These are phyloP conservation scores for Macrocybe gigantea DNA, from an alignment of 768 basidiomycete species.

Conservation along the genomic window DNA sequence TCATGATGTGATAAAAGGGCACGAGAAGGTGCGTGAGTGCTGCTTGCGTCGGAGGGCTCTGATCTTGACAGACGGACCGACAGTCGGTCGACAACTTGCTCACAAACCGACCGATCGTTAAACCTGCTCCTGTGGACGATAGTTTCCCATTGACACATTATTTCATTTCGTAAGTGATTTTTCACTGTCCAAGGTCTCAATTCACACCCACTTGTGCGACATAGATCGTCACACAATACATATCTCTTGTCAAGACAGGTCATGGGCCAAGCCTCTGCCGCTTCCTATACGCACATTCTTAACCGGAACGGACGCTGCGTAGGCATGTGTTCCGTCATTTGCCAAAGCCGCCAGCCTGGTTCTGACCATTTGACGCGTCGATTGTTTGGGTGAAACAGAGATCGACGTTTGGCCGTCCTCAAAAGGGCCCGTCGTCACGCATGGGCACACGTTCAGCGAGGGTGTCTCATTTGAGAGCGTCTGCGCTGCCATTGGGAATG, in stretches of 20 bases:
- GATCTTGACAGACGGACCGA: too few species aligned
- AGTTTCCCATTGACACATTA: conserved; percentile 47
- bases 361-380: not conserved
- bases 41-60: too few species aligned
- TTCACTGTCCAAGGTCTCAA: not conserved
- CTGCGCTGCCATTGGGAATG: conserved; percentile 43
- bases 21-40: too few species aligned
- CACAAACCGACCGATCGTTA: conserved; percentile 26
- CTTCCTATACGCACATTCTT: conserved; percentile 50
- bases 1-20: too few species aligned
- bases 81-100: conserved; percentile 31
- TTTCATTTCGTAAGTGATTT: conserved; percentile 43
- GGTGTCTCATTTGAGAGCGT: conserved; percentile 47
- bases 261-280: conserved; percentile 46
- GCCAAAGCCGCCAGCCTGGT: not conserved
- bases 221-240: conserved; percentile 61
- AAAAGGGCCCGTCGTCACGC: conserved; percentile 51
- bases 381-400: conserved; percentile 23
- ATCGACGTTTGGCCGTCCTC: conserved; percentile 62
- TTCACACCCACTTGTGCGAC: not conserved
- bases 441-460: conserved; percentile 54
- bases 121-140: conserved; percentile 29
- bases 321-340: conserved; percentile 17
- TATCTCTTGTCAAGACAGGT: conserved; percentile 57
- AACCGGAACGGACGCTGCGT: conserved; percentile 48